phyloP scores from a whole-genome alignment of 1,139 yeast genomes.

The Hansenula sp. region DNA sequence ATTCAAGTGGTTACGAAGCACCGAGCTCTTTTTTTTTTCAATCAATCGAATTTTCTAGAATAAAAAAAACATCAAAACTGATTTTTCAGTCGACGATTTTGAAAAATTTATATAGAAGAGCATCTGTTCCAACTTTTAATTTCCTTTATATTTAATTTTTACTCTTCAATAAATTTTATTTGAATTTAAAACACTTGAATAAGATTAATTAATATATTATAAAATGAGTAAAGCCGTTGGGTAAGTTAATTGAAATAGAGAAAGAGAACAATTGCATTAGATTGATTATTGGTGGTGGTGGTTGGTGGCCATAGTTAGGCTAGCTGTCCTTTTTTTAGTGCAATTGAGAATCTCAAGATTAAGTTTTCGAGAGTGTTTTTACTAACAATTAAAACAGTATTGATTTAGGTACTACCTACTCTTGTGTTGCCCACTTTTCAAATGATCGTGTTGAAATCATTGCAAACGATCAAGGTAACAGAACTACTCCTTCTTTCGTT shows the following conservation, averaged over 20 bases:
- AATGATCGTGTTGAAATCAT: constrained; percentile 85
- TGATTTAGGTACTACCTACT: constrained; percentile 98
- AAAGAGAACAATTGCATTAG: no score
- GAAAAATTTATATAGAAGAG: constrained; percentile 1
- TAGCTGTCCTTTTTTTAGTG: background rate
- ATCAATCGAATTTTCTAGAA: constrained; percentile 12
- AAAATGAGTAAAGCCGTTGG: constrained; percentile 29
- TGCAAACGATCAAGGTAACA: constrained; percentile 99
- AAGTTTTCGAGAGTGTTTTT: background rate
- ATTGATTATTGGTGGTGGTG: background rate
- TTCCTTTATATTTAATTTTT: constrained; percentile 22
- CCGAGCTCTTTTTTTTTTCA: background rate
- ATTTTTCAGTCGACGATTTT: constrained; percentile 9
- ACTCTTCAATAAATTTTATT: constrained; percentile 6
- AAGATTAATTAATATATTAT: background rate
- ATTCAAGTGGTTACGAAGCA: background rate
- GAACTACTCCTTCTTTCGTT: constrained; percentile 98
- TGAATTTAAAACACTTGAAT: no score
- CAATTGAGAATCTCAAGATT: background rate
- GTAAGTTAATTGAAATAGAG: constrained; percentile 4
- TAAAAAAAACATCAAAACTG: constrained; percentile 3
- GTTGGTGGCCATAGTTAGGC: background rate
- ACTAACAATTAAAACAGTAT: constrained; percentile 34
- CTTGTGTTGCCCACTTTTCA: constrained; percentile 94
- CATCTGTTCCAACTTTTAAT: constrained; percentile 1